These are phyloP conservation scores for Hypoxylon trugodes DNA, from an alignment of 495 filamentous ascomycete species.

Conservation along the genomic window DNA sequence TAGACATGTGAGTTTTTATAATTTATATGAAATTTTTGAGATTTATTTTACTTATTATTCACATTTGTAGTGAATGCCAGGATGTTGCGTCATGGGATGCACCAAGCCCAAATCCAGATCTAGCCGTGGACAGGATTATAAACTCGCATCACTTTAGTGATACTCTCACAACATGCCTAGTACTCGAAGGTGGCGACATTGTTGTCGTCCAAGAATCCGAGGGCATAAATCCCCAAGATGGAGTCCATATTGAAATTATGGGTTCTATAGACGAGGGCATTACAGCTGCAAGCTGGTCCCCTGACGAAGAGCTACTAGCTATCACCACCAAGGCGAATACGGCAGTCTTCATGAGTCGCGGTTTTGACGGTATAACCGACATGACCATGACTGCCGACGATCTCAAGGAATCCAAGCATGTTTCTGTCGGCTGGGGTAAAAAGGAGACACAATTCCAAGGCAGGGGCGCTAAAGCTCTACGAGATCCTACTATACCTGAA, in stretches of 20 bases:
- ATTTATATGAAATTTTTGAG: slow-evolving; percentile 24
- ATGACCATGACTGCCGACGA: slow-evolving; percentile 76
- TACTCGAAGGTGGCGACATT: slow-evolving; percentile 92
- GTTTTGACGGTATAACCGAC: slow-evolving; percentile 83
- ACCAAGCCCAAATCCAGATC: slow-evolving; percentile 72
- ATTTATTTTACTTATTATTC: slow-evolving; percentile 23
- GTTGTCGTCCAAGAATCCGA: slow-evolving; percentile 82
- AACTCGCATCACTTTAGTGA: slow-evolving; percentile 87
- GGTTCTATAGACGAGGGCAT: slow-evolving; percentile 94
- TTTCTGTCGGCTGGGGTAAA: slow-evolving; percentile 98
- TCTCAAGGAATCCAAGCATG: slow-evolving; percentile 88
- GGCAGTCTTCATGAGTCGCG: slow-evolving; percentile 89
- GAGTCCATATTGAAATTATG: slow-evolving; percentile 83
- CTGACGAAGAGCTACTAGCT: slow-evolving; percentile 89
- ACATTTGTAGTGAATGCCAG: slow-evolving; percentile 45
- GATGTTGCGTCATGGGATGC: slow-evolving; percentile 88
- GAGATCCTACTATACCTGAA: slow-evolving; percentile 94
- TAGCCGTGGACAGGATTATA: slow-evolving; percentile 74
- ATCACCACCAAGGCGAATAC: slow-evolving; percentile 82
- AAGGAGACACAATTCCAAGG: slow-evolving; percentile 97
- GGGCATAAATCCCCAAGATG: slow-evolving; percentile 49
- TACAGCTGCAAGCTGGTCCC: slow-evolving; percentile 89
- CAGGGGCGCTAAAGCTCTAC: slow-evolving; percentile 79
- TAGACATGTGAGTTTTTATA: slow-evolving; percentile 54
- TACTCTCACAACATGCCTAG: slow-evolving; percentile 74